Percentiles rank a stretch among this genome's conserved stretches.
phyloP scores from a whole-genome alignment of 139 green algal species.

The Nannochloris sp. region DNA sequence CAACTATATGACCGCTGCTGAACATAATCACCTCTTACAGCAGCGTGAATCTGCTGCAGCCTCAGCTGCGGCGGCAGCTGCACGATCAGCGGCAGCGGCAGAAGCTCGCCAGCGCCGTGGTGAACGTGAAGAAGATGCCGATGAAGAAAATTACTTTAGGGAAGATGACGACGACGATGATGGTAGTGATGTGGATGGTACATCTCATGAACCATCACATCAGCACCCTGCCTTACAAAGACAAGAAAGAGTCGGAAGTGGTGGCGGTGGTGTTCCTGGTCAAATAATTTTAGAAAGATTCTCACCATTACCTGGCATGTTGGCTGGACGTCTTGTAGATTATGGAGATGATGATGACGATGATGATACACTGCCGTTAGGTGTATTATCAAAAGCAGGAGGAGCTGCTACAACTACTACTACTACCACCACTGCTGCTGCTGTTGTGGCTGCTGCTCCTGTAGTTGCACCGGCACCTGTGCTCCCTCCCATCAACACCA shows the following conservation, averaged over 20 bases:
- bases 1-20: too few species aligned
- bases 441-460: slow-evolving; percentile 4
- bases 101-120: not conserved
- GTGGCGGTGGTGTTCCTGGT: not conserved
- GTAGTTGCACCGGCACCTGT: not conserved
- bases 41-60: not conserved
- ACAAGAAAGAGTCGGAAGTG: not conserved
- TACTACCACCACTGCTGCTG: too few species aligned
- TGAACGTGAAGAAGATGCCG: slow-evolving; percentile 41
- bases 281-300: slow-evolving; percentile 2
- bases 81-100: not conserved
- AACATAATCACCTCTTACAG: too few species aligned
- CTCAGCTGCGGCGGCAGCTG: not conserved
- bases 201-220: too few species aligned
- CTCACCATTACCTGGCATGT: slow-evolving; percentile 8
- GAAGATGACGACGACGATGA: slow-evolving; percentile 31
- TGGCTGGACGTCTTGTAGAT: slow-evolving; percentile 22
- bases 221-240: not conserved
- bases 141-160: slow-evolving; percentile 74
- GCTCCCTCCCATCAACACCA: not conserved
- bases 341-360: slow-evolving; percentile 41
- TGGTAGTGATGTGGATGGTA: not conserved
- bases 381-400: not conserved
- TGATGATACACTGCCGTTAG: not conserved
- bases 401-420: too few species aligned